Base-by-base conservation (phyloP, 129 eudicot genomes). In the Ambrosia artemisiifolia region DNA sequence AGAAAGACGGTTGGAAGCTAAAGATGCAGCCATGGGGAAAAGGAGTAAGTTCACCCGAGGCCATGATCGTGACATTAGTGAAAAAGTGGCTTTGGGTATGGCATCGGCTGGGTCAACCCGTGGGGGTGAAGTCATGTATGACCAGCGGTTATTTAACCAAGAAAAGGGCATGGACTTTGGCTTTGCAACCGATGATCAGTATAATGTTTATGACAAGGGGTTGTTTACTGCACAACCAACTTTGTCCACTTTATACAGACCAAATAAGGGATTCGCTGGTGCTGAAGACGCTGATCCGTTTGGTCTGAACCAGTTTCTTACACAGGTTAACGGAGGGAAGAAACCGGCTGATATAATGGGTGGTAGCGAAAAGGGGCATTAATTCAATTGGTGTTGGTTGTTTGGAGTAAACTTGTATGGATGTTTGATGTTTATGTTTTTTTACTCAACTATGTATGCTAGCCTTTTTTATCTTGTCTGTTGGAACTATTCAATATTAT, bases 101-200 rank as follows among this genome's bases (percentile, higher is more conserved):
- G 96, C 98, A 1, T 78, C 91, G 0, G 76, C 82, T 4, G 93
- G 96, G 9, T 50, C 68, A 11, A 77, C 77, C 6, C 83, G 78
- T 20, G 86, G 89, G 8, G 92, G 90, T 0, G 96, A 92, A 65
- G 96, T 92, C 57, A 85, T 81, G 89, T 92, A 88, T 33, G 98
- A 92, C 59, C 91, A 85, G 51, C 78, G 96, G 53, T 17, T 92
- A 71, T 92, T 92, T 30, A 92, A 92, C 73, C 98, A 88, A 70
- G 98, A 92, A 76, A 88, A 88, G 71, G 98, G 98, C 19, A 88
- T 86, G 91, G 94, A 86, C 47, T 92, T 96, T 0, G 98, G 98
- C 13, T 92, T 88, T 76, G 91, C 79, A 51, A 83, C 80, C 0
- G 96, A 92, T 33, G 98, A 92, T 69, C 83, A 82, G 14, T 88